phyloP scores from a whole-genome alignment of 352 stramenopile species.

The Stramenopiles sp. region DNA sequence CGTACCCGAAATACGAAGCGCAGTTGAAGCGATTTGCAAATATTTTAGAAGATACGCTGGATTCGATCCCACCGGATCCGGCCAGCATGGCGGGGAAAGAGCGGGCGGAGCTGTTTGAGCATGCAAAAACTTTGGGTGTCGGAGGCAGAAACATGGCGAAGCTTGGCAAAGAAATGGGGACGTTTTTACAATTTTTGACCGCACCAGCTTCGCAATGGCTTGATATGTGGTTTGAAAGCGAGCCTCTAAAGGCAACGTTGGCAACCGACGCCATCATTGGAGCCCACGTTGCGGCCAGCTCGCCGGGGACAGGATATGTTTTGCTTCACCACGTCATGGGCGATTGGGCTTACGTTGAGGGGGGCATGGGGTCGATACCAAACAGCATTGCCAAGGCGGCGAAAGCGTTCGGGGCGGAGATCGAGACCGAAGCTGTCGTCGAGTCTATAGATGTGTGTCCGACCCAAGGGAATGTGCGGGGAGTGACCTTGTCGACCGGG shows the following conservation, averaged over 20 bases:
- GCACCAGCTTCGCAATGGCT: slow-evolving; percentile 55
- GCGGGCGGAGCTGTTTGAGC: neutral
- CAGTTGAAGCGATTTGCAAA: slow-evolving; percentile 23
- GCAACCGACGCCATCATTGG: slow-evolving; percentile 73
- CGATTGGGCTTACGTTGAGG: slow-evolving; percentile 67
- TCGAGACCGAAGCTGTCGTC: slow-evolving; percentile 43
- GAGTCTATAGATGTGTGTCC: slow-evolving; percentile 35
- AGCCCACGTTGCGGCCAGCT: slow-evolving; percentile 49
- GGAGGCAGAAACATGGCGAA: slow-evolving; percentile 24
- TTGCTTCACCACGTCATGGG: slow-evolving; percentile 73
- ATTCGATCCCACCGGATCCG: slow-evolving; percentile 19
- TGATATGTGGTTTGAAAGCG: slow-evolving; percentile 66
- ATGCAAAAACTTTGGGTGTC: neutral
- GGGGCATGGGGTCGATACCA: slow-evolving; percentile 53
- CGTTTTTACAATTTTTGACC: slow-evolving; percentile 63
- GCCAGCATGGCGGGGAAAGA: neutral
- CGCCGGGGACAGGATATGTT: slow-evolving; percentile 61
- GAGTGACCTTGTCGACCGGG: slow-evolving; percentile 41
- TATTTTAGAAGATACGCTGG: slow-evolving; percentile 23
- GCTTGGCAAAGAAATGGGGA: slow-evolving; percentile 44
- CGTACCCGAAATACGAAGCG: slow-evolving; percentile 51
- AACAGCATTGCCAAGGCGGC: slow-evolving; percentile 42
- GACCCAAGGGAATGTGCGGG: slow-evolving; percentile 28
- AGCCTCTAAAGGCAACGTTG: slow-evolving; percentile 62
- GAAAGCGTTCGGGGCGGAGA: slow-evolving; percentile 36